Evolutionary conservation across 2,329 filamentous ascomycete species (phyloP), one percentile per base, ranked within the genome.

Genomic region (Colletotrichum musae): DNA sequence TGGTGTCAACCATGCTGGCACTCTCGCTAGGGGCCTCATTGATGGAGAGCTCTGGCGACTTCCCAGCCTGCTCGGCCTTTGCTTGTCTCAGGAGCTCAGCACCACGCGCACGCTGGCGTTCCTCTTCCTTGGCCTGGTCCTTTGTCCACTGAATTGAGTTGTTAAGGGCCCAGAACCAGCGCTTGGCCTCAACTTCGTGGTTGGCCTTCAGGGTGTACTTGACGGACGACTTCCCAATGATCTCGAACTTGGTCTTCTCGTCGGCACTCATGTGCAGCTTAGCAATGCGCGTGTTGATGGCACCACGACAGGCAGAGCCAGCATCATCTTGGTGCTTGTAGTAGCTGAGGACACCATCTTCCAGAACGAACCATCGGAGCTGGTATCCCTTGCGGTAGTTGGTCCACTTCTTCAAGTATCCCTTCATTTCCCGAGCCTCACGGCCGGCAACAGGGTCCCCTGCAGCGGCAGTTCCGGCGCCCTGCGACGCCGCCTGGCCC

Each of bases 311-410:
- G 64, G 96, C 96, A 60, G 94, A 97, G 26, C 95, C 96, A 39
- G 94, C 94, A 79, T 99, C 96, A 78, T 99, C 96, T 82, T 99
- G 96, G 79, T 98, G 94, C 82, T 99, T 99, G 85, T 98, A 99
- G 83, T 99, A 99, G 81, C 96, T 98, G 73, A 99, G 82, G 13
- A 99, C 95, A 13, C 96, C 96, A 78, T 99, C 96, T 78, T 99
- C 96, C 9, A 99, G 88, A 15, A 98, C 96, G 78, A 99, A 99
- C 95, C 95, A 99, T 70, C 96, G 88, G 72, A 99, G 81, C 82
- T 99, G 97, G 83, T 98, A 99, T 9, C 96, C 96, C 77, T 93
- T 95, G 24, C 95, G 95, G 79, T 99, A 99, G 79, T 99, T 99
- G 56, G 96, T 99, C 96, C 96, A 99, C 80, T 99, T 99, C 83